Evolutionary conservation across 495 filamentous ascomycete genomes (phyloP).

Genomic region (Alectoria sarmentosa): DNA sequence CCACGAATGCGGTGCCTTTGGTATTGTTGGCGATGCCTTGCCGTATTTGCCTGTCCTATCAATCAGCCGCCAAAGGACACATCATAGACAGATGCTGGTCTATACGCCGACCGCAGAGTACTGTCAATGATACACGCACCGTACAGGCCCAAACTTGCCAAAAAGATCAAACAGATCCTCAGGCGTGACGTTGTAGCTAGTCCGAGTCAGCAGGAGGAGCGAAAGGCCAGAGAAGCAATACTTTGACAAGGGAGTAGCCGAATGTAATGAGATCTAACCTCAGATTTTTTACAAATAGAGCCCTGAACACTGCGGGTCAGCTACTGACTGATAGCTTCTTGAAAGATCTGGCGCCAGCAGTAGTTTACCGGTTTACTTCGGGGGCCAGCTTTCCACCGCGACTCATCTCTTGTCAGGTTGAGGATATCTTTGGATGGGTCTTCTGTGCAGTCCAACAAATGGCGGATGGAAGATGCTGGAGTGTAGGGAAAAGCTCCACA

Average conservation of each 20-base stretch:
- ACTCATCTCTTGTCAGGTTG: conserved; percentile 49
- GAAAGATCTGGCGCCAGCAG: neutral
- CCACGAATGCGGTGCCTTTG: conserved; percentile 97
- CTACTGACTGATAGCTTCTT: neutral
- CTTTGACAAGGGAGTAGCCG: neutral
- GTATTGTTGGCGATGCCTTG: conserved; percentile 96
- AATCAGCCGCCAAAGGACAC: neutral
- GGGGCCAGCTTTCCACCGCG: conserved; percentile 83
- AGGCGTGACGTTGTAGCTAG: conserved; percentile 88
- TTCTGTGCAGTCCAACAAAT: neutral
- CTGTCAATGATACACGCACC: conserved; percentile 49
- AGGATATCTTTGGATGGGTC: neutral
- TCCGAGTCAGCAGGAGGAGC: conserved; percentile 17
- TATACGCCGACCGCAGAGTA: neutral
- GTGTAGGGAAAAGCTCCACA: too few species aligned
- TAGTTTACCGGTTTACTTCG: conserved; percentile 83
- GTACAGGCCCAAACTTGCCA: conserved; percentile 88
- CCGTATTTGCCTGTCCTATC: conserved; percentile 74
- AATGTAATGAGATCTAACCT: conserved; percentile 50
- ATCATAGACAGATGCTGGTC: neutral
- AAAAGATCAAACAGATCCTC: conserved; percentile 94
- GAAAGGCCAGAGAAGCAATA: neutral
- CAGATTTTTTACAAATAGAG: conserved; percentile 97
- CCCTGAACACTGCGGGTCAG: conserved; percentile 45
- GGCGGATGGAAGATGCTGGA: neutral